phyloP scores from a whole-genome alignment of 371 early-diverging fungal genomes.

The Phascolomyces articulosus region DNA sequence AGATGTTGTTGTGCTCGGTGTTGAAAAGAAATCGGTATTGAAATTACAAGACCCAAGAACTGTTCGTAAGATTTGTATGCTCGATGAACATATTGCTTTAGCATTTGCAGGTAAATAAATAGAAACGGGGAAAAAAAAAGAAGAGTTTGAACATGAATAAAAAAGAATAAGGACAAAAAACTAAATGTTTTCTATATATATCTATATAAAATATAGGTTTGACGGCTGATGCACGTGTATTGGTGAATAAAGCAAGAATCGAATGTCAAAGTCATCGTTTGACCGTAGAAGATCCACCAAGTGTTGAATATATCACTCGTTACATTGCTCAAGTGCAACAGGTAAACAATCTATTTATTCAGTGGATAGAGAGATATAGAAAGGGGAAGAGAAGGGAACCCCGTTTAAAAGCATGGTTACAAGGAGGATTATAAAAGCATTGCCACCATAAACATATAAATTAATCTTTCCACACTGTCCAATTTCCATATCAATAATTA shows the following conservation, averaged over 20 bases:
- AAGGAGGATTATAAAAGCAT: no score
- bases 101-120: slow-evolving; percentile 88
- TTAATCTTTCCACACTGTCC: not conserved
- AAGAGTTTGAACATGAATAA: not conserved
- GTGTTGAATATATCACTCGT: slow-evolving; percentile 97
- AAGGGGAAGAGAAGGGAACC: no score
- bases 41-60: slow-evolving; percentile 98
- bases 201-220: slow-evolving; percentile 83
- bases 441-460: not conserved
- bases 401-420: no score
- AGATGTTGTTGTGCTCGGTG: slow-evolving; percentile 92
- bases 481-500: slow-evolving; percentile 30
- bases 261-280: slow-evolving; percentile 98
- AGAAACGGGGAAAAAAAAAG: no score
- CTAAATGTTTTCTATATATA: not conserved
- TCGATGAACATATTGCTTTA: slow-evolving; percentile 96
- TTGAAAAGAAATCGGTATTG: slow-evolving; percentile 96
- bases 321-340: slow-evolving; percentile 97
- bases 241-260: slow-evolving; percentile 96
- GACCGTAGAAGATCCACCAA: slow-evolving; percentile 97
- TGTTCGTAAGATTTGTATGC: slow-evolving; percentile 93
- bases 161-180: not conserved
- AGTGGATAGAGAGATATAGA: not conserved
- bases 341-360: no score
- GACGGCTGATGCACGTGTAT: slow-evolving; percentile 95